These are phyloP conservation scores for Pyricularia pennisetigena DNA, from an alignment of 2,329 filamentous ascomycete genomes.

Conservation along the genomic window DNA sequence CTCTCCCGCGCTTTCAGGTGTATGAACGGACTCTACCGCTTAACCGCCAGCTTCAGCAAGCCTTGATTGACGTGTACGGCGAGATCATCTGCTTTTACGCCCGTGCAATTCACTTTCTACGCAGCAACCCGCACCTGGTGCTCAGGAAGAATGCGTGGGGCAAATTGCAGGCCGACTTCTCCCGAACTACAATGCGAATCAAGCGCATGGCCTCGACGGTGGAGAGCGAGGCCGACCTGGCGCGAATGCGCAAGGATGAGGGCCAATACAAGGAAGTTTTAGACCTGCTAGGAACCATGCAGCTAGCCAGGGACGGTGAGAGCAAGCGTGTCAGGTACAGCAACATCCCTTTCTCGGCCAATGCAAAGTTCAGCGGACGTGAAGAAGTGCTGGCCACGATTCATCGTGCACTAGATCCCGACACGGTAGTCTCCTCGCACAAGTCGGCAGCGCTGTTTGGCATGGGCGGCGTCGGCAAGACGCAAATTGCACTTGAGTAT, in stretches of 20 bases:
- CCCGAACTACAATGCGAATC: conserved; percentile 12
- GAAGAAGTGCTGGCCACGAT: conserved; percentile 7
- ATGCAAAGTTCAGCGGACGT: conserved; percentile 5
- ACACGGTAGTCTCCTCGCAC: background rate
- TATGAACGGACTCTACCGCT: conserved; percentile 18
- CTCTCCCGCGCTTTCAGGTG: conserved; percentile 16
- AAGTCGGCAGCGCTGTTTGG: background rate
- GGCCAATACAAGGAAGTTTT: background rate
- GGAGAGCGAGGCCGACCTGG: conserved; percentile 18
- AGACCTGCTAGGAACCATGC: conserved; percentile 9
- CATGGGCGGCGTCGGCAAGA: conserved; percentile 3
- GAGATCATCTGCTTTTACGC: conserved; percentile 22
- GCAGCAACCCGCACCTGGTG: conserved; percentile 15
- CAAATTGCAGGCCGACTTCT: conserved; percentile 14
- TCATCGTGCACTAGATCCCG: conserved; percentile 3
- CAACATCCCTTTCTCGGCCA: conserved; percentile 9
- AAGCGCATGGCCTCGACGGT: conserved; percentile 16
- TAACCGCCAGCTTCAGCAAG: conserved; percentile 14
- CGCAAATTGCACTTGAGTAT: conserved; percentile 2
- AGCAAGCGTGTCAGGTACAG: conserved; percentile 7
- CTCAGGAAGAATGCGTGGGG: conserved; percentile 14
- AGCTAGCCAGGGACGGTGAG: conserved; percentile 7
- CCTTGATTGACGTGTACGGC: conserved; percentile 19
- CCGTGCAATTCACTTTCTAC: conserved; percentile 20
- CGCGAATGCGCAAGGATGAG: conserved; percentile 16